Conservation (phyloP, 31 red algal species). For the Asparagopsis taxiformis region DNA sequence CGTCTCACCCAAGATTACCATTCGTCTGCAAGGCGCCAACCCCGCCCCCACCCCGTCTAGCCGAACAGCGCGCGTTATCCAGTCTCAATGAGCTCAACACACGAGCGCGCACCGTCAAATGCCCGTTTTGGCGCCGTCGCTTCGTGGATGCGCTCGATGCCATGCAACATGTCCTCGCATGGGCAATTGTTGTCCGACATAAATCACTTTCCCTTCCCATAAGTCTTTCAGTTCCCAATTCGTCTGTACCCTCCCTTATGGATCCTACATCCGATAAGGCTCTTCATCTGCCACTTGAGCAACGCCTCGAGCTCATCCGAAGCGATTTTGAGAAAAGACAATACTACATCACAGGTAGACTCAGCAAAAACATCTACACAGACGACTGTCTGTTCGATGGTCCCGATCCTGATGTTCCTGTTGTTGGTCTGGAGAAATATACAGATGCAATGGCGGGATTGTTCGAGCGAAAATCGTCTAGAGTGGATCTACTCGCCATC, state of each 20-base stretch:
- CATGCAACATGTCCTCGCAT: constrained; percentile 22
- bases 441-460: constrained; percentile 34
- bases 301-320: constrained; percentile 31
- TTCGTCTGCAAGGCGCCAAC: background rate
- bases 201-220: constrained; percentile 43
- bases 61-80: background rate
- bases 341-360: constrained; percentile 67
- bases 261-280: constrained; percentile 5
- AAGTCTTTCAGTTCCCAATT: background rate
- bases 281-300: constrained; percentile 4
- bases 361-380: constrained; percentile 33
- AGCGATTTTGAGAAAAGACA: constrained; percentile 58
- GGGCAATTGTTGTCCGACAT: constrained; percentile 32
- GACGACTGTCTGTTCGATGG: constrained; percentile 65
- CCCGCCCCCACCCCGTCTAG: background rate
- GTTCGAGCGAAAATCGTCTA: constrained; percentile 31
- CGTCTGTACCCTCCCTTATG: background rate
- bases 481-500: constrained; percentile 52
- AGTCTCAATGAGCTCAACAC: constrained; percentile 13
- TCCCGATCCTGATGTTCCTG: constrained; percentile 61
- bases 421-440: constrained; percentile 51
- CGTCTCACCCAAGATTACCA: background rate
- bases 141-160: constrained; percentile 47
- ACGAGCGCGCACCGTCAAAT: constrained; percentile 47
- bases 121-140: constrained; percentile 67